phyloP scores from a whole-genome alignment of 306 rosid species.

The Prunus davidiana region DNA sequence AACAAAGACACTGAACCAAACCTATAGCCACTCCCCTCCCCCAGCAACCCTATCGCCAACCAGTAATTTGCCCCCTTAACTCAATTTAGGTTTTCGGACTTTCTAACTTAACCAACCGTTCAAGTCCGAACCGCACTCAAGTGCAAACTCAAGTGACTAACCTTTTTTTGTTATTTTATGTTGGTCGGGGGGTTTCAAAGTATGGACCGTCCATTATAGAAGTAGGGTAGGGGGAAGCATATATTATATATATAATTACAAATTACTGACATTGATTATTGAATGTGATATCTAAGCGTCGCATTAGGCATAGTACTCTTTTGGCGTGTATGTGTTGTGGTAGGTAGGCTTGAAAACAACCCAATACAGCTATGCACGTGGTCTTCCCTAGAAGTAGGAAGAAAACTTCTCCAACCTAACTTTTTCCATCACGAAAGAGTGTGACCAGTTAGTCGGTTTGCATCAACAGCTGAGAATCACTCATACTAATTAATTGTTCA shows the following conservation, averaged over 20 bases:
- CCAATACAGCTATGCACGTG: constrained; percentile 5
- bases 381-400: constrained; percentile 12
- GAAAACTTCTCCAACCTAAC: not conserved
- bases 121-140: not conserved
- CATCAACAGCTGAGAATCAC: too few relatives aligned
- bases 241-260: not conserved
- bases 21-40: too few relatives aligned
- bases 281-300: not conserved
- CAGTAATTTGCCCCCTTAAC: too few relatives aligned
- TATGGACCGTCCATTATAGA: not conserved
- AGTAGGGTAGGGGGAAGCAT: not conserved
- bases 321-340: not conserved
- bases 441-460: too few relatives aligned
- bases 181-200: not conserved
- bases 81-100: too few relatives aligned
- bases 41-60: too few relatives aligned
- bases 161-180: not conserved
- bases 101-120: not conserved
- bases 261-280: not conserved
- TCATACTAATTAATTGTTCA: too few relatives aligned
- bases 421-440: not conserved
- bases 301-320: not conserved
- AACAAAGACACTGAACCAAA: too few relatives aligned
- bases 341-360: not conserved
- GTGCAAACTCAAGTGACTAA: not conserved